These are phyloP conservation scores for Chlamydomonas schloesseri DNA, from an alignment of 139 green algal genomes.

Conservation along the genomic window DNA sequence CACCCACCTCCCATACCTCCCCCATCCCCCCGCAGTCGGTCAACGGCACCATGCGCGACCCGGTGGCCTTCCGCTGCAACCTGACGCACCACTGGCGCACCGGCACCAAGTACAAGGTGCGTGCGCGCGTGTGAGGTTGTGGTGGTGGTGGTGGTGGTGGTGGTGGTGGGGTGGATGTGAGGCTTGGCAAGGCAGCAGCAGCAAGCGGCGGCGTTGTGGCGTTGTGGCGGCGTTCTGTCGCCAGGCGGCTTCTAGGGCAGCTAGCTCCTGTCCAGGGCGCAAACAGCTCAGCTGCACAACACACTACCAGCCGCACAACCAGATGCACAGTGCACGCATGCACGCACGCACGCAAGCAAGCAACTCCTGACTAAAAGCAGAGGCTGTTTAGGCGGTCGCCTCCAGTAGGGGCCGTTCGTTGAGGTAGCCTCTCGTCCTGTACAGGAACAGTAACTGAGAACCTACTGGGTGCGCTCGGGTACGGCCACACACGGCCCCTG, in stretches of 20 bases:
- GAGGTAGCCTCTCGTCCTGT: conserved; percentile 53
- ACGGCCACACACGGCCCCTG: conserved; percentile 19
- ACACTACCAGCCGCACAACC: not conserved
- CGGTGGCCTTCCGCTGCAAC: conserved; percentile 96
- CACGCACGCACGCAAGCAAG: not conserved
- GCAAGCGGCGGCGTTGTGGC: no score
- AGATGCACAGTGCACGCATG: not conserved
- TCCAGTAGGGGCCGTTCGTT: conserved; percentile 1
- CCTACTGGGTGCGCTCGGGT: conserved; percentile 44
- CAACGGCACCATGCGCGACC: conserved; percentile 94
- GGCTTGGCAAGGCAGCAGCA: no score
- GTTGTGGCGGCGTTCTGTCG: not conserved
- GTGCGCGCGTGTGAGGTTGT: not conserved
- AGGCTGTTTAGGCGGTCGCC: conserved; percentile 40
- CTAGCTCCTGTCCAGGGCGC: no score
- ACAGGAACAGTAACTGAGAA: conserved; percentile 2
- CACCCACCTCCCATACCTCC: no score
- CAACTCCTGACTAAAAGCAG: conserved; percentile 54
- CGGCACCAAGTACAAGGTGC: conserved; percentile 90
- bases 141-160: not conserved
- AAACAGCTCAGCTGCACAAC: no score
- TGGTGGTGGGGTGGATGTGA: no score
- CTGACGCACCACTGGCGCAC: conserved; percentile 92
- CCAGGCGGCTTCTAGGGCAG: not conserved
- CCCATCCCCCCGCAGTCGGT: conserved; percentile 51